Base-by-base conservation (phyloP, 768 basidiomycete species). In the Austroboletus eburneus region DNA sequence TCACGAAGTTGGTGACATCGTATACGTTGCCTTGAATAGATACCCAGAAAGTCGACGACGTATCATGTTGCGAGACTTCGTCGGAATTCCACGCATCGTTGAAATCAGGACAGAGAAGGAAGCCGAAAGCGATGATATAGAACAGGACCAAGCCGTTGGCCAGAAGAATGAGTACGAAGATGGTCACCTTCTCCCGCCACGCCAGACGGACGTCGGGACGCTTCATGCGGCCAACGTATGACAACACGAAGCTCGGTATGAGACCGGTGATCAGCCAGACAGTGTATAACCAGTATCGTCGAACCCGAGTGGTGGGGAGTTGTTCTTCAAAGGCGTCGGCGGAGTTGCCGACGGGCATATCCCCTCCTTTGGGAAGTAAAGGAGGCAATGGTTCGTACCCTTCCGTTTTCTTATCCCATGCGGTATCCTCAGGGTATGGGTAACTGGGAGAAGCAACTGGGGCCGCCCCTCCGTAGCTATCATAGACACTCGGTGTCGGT, bases 121-220 rank as follows among this genome's bases (percentile, higher is more conserved):
- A 49, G 29, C 82, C 83, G 57, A 85, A 83, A 35, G 71, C 71
- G 55, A 85, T 72, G 70, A 84, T 81, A 59, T 81, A 83, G 69
- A 85, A 85, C 54, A 85, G 61, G 48, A 85, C 70, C 40, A 75
- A 39, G 16, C 60, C 72, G 56, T 85, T 85, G 43, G 73, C 58
- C 27, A 76, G 46, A 46, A 77, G 52, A 59, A 85, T 82, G 59
- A 85, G 71, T 51, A 66, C 54, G 65, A 77, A 83, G 54, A 85
- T 84, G 6, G 83, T 76, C 42, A 83, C 55, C 63, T 85, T 85
- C 58, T 85, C 83, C 34, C 82, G 70, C 83, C 83, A 85, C 1
- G 83, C 83, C 36, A 84, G 72, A 41, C 78, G 76, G 38, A 85
- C 68, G 57, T 85, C 82, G 18, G 81, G 78, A 9, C 82, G 77